Evolutionary conservation across 2,329 filamentous ascomycete species (phyloP), one percentile per base, ranked within the genome.

Genomic region (Fusarium compactum): DNA sequence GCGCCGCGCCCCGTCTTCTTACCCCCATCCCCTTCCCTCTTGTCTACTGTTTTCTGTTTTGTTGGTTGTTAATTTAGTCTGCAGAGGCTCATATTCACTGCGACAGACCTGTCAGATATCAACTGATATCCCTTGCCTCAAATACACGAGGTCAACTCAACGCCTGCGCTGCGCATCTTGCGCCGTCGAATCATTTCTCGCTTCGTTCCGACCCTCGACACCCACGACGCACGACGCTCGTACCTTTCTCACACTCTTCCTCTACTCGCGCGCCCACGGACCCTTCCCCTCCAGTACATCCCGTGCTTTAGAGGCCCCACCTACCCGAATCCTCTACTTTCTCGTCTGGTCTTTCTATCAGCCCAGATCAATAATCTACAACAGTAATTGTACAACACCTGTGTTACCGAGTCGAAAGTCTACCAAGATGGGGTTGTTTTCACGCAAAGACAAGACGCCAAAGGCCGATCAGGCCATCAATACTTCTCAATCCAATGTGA

Each of bases 361-460:
- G 69, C 55, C 50, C 64, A 72, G 63, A 72, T 57, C 44, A 53
- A 55, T 38, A 65, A 54, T 59, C 40, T 46, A 58, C 57, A 58
- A 67, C 51, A 52, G 45, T 58, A 58, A 38, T 48, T 53, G 57
- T 63, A 67, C 62, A 51, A 54, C 66, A 61, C 15, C 29, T 48
- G 58, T 45, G 57, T 60, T 58, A 58, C 44, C 54, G 22, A 54
- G 46, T 62, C 25, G 38, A 43, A 65, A 69, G 62, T 58, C 70
- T 61, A 43, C 16, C 76, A 79, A 72, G 65, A 89, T 89, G 86
- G 86, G 86, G 73, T 74, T 89, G 69, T 89, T 89, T 76, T 86
- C 86, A 38, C 82, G 86, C 65, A 87, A 84, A 75, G 82, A 86
- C 71, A 87, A 85, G 80, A 78, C 82, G 67, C 78, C 82, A 55